Percentiles rank a stretch among this genome's conserved stretches.
Evolutionary conservation across 495 filamentous ascomycete species (phyloP).

Genomic region (Penicillium cataractarum): DNA sequence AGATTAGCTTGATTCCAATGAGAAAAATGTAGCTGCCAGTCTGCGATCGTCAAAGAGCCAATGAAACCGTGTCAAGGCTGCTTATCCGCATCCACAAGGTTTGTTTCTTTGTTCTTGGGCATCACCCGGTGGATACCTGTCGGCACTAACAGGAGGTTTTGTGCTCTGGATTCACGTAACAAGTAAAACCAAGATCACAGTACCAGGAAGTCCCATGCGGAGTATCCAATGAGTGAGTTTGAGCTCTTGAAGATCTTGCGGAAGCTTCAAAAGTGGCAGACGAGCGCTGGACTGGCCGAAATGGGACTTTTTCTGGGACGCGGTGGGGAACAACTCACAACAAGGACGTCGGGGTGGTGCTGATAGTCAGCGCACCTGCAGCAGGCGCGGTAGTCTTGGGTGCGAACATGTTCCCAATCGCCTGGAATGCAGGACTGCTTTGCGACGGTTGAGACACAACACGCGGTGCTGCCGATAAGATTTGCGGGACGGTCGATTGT

Average conservation of each 20-base stretch:
- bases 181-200: neutral
- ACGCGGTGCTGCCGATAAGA: constrained; percentile 25
- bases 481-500: constrained; percentile 25
- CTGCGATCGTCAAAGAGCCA: neutral
- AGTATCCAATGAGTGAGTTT: neutral
- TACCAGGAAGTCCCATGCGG: neutral
- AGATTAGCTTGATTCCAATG: constrained; percentile 8
- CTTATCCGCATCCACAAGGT: neutral
- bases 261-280: constrained; percentile 1
- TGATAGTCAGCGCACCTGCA: constrained; percentile 69
- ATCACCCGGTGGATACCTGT: neutral
- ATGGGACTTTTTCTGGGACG: neutral
- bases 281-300: neutral
- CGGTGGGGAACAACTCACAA: constrained; percentile 55
- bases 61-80: neutral
- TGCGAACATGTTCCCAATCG: constrained; percentile 48
- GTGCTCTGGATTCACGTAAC: neutral
- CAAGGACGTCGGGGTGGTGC: constrained; percentile 72
- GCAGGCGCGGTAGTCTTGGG: constrained; percentile 60
- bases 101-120: neutral
- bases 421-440: constrained; percentile 17
- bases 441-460: constrained; percentile 9
- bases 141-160: neutral
- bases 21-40: neutral
- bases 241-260: constrained; percentile 3